Conservation (phyloP, 2,329 filamentous ascomycete species). For the Ceratocystis cacaofunesta region DNA sequence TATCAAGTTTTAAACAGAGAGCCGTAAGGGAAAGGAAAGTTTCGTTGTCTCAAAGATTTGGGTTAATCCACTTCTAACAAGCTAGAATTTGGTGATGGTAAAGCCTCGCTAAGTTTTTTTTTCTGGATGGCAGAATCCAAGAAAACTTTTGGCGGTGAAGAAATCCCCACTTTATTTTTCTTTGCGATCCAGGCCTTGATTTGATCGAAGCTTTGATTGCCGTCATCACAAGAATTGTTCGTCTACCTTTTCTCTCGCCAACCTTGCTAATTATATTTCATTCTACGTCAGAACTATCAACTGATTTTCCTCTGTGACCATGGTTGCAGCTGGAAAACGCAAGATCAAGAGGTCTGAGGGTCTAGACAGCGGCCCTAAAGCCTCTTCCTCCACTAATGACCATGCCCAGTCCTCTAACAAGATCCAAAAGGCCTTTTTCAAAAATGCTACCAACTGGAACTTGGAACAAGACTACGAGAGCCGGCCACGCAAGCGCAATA, state of each 20-base stretch:
- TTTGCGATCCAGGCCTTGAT: conserved; percentile 12
- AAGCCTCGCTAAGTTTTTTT: conserved; percentile 14
- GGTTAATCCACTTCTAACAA: conserved; percentile 6
- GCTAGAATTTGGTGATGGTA: conserved; percentile 5
- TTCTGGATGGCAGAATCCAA: conserved; percentile 19
- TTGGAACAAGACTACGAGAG: conserved; percentile 84
- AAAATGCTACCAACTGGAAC: conserved; percentile 69
- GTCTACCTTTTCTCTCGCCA: not conserved
- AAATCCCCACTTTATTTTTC: conserved; percentile 13
- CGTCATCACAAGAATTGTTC: not conserved
- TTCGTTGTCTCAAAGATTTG: conserved; percentile 8
- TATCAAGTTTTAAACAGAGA: conserved; percentile 3
- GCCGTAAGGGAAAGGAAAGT: not conserved
- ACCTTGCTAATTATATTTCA: not conserved
- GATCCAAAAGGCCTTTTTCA: conserved; percentile 52
- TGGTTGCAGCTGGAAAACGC: conserved; percentile 12
- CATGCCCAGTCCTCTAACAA: conserved; percentile 23
- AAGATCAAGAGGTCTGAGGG: conserved; percentile 12
- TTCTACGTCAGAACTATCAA: not conserved
- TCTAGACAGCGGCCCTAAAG: conserved; percentile 1
- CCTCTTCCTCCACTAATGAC: not conserved
- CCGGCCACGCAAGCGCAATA: conserved; percentile 58
- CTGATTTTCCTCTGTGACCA: not conserved
- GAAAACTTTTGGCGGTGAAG: conserved; percentile 22
- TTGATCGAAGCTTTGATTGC: not conserved